Base-by-base conservation (phyloP, 2,329 filamentous ascomycete species). In the Botryotinia calthae region DNA sequence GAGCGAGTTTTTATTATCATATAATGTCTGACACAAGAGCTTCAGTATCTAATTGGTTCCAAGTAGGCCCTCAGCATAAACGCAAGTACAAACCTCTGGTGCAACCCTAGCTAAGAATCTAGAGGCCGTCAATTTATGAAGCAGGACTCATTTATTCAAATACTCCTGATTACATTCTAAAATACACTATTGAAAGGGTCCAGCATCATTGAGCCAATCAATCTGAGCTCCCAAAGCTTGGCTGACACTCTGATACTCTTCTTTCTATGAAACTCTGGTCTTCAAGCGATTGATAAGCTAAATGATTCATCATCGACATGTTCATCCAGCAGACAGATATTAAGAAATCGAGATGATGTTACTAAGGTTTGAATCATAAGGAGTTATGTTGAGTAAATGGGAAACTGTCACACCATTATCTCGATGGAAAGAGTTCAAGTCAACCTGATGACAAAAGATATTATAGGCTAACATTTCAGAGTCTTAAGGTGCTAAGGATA, bases 381-480 rank as follows among this genome's bases (percentile, higher is more conserved):
- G 10, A 25, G 20, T 51, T 12, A 20, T 51, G 10, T 51, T 12
- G 10, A n/a, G 48, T 51, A 10, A n/a, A n/a, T 9, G 10, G 9
- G 46, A 25, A 51, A 4, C 48, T 51, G 9, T 10, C 48, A 51
- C 10, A 51, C 10, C 46, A 51, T 51, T 51, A n/a, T n/a, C 22
- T n/a, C 22, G 22, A 51, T 51, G 48, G 18, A 51, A 14, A 51
- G 10, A 14, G 2, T n/a, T n/a, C 25, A 4, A 54, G 25, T 22
- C 6, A n/a, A 16, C 12, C 12, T 54, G 25, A n/a, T 7, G 48
- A 51, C 7, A 6, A 14, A 25, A 51, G 22, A 51, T 5, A 14
- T 25, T 9, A n/a, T n/a, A 51, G 4, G 10, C 25, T 48, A 8
- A n/a, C 5, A 6, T 0, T 51, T 6, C 10, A 1, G 2, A 16